These are phyloP conservation scores for Melaleuca quinquenervia DNA, from an alignment of 345 rosid species.

Conservation along the genomic window DNA sequence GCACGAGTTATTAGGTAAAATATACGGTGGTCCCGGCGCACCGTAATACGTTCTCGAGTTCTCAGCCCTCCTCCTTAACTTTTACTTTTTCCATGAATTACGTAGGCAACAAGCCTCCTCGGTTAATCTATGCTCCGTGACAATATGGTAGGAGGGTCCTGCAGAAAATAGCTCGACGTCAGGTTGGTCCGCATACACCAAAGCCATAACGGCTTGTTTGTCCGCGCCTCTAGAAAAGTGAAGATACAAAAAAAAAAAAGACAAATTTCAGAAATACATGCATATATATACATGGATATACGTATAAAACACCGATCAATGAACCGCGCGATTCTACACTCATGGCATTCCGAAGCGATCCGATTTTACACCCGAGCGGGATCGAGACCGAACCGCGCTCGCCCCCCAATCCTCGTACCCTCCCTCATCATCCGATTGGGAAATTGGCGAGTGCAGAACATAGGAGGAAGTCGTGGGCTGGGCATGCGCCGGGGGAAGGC, in stretches of 20 bases:
- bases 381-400: background rate
- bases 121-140: background rate
- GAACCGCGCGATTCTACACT: no score
- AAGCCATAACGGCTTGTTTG: background rate
- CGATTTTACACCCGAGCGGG: no score
- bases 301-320: background rate
- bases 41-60: no score
- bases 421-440: background rate
- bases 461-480: no score
- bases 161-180: background rate
- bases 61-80: background rate
- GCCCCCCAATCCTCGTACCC: background rate
- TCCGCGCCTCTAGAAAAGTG: background rate
- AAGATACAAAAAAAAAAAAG: no score
- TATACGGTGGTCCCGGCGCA: no score
- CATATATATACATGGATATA: no score
- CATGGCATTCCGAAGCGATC: no score
- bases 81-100: background rate
- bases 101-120: background rate
- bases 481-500: background rate
- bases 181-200: no score
- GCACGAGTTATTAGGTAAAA: no score
- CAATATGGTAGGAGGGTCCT: background rate
- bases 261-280: no score
- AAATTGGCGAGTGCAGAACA: background rate